Evolutionary conservation across 148 eudicot species (phyloP).

Genomic region (Spergularia marina): DNA sequence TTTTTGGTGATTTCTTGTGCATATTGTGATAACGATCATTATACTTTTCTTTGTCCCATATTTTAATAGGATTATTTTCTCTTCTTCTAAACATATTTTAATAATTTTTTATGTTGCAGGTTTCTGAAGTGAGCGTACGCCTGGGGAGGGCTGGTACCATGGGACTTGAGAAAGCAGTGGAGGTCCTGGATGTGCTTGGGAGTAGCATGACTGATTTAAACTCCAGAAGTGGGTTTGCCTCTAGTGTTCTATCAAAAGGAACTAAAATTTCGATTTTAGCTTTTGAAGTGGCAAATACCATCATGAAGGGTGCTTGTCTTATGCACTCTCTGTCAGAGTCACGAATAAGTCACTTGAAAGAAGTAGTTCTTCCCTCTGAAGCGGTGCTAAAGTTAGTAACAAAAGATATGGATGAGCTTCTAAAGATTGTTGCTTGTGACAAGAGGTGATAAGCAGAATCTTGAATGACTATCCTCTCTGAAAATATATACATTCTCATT

Average conservation of each 20-base stretch:
- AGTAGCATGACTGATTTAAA: conserved; percentile 83
- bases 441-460: conserved; percentile 51
- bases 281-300: conserved; percentile 94
- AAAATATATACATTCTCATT: background rate
- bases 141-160: conserved; percentile 79
- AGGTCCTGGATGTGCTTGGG: conserved; percentile 85
- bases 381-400: conserved; percentile 74
- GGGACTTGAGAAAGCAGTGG: conserved; percentile 79
- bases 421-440: conserved; percentile 75
- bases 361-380: conserved; percentile 63
- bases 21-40: background rate
- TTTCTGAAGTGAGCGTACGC: conserved; percentile 63
- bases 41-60: background rate
- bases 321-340: conserved; percentile 80
- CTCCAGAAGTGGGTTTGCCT: conserved; percentile 73
- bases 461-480: background rate
- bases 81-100: background rate
- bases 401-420: conserved; percentile 64
- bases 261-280: conserved; percentile 71
- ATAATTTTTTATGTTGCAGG: conserved; percentile 36
- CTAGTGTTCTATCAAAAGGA: conserved; percentile 64
- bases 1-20: background rate
- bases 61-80: background rate
- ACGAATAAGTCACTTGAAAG: conserved; percentile 52
- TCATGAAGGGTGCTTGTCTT: conserved; percentile 76